Conservation (phyloP, 1,284 basidiomycete species). For the Schizophyllum commune region DNA sequence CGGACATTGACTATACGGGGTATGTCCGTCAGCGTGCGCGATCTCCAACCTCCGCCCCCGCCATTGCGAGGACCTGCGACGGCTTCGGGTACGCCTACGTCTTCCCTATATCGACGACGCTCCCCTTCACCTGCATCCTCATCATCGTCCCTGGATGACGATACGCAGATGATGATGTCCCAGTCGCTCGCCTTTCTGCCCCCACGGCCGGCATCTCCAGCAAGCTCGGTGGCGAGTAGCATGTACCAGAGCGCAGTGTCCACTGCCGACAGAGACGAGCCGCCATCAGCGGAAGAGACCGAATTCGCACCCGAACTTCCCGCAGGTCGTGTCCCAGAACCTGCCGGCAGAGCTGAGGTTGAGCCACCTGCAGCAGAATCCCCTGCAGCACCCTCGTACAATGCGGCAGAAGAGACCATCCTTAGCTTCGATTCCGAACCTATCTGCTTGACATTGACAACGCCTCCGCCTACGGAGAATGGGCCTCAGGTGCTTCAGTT, state of each 20-base stretch:
- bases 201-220: constrained; percentile 33
- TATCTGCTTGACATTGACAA: constrained; percentile 46
- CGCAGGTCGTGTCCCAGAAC: too few species aligned
- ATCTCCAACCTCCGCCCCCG: constrained; percentile 24
- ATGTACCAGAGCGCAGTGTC: constrained; percentile 74
- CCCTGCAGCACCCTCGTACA: neutral
- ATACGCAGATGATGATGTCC: constrained; percentile 60
- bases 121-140: constrained; percentile 37
- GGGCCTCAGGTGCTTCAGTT: constrained; percentile 22
- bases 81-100: constrained; percentile 2
- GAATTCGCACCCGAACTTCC: constrained; percentile 1
- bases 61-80: neutral
- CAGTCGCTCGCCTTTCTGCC: constrained; percentile 62
- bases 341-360: neutral
- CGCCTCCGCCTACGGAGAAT: constrained; percentile 21
- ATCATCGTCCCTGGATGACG: constrained; percentile 55
- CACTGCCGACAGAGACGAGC: constrained; percentile 14
- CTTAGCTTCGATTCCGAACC: constrained; percentile 53
- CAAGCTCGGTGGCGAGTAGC: constrained; percentile 40
- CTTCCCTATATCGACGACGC: constrained; percentile 10
- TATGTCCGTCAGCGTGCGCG: constrained; percentile 36
- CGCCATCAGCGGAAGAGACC: constrained; percentile 2
- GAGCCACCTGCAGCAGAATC: neutral
- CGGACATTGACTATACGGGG: constrained; percentile 45
- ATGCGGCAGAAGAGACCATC: constrained; percentile 35